These are phyloP conservation scores for Phoma herbarum DNA, from an alignment of 2,329 filamentous ascomycete species.

Conservation along the genomic window DNA sequence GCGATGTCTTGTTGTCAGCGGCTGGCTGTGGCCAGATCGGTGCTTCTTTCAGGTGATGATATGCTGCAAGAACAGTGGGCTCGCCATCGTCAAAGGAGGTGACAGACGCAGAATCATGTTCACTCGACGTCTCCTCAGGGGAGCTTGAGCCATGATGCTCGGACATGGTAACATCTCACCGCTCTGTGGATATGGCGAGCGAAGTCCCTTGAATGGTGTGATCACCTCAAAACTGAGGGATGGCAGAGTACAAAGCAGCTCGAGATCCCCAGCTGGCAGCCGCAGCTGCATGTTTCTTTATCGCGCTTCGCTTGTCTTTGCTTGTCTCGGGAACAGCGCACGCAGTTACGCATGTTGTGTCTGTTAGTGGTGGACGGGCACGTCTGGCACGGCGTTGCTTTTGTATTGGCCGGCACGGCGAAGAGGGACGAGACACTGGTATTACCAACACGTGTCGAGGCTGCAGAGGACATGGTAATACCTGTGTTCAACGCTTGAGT, in stretches of 20 bases:
- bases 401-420: conserved; percentile 15
- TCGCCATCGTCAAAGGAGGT: conserved; percentile 22
- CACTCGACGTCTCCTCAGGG: conserved; percentile 23
- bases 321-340: conserved; percentile 15
- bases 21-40: conserved; percentile 3
- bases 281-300: conserved; percentile 14
- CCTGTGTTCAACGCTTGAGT: not conserved
- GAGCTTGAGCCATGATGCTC: conserved; percentile 28
- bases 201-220: conserved; percentile 24
- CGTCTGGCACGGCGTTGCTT: conserved; percentile 9
- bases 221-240: conserved; percentile 1
- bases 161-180: conserved; percentile 31
- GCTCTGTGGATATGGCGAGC: conserved; percentile 33
- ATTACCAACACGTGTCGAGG: conserved; percentile 25
- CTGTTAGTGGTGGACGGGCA: conserved; percentile 1
- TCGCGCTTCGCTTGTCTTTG: conserved; percentile 10
- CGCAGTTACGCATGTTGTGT: conserved; percentile 7
- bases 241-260: not conserved
- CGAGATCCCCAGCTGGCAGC: not conserved
- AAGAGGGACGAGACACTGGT: conserved; percentile 12
- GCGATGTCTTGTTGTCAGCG: conserved; percentile 1
- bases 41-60: conserved; percentile 11
- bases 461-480: conserved; percentile 13
- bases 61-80: not conserved
- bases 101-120: conserved; percentile 30